Conservation (phyloP, 164 flowering plant genomes). For the Umbellularia californica region DNA sequence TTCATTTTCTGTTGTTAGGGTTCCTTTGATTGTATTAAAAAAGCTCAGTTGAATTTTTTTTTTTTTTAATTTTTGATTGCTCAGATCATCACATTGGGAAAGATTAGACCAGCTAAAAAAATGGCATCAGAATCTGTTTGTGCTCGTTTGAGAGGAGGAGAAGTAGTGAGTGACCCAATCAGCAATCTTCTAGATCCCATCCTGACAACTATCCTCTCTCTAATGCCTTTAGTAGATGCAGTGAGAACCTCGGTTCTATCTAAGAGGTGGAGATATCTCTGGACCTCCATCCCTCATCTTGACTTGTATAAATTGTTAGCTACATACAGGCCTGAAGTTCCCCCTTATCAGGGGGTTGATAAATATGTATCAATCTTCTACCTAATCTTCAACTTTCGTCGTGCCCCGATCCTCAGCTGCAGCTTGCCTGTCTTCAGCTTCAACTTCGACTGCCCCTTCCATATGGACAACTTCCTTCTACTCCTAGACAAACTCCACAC, state of each 20-base stretch:
- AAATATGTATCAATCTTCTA: neutral
- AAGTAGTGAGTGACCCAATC: neutral
- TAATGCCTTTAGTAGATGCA: neutral
- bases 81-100: no score
- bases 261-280: slow-evolving; percentile 6
- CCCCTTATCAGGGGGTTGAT: neutral
- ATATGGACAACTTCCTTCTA: neutral
- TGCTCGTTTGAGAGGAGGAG: neutral
- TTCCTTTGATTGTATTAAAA: no score
- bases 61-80: no score
- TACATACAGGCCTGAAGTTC: no score
- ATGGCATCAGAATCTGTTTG: no score
- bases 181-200: slow-evolving; percentile 4
- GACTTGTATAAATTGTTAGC: neutral
- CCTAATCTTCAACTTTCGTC: neutral
- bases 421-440: neutral
- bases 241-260: slow-evolving; percentile 5
- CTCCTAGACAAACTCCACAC: neutral
- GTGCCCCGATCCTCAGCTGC: neutral
- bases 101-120: no score
- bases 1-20: no score
- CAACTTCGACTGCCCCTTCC: neutral
- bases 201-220: neutral
- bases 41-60: no score
- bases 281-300: neutral